Evolutionary conservation across 2,329 filamentous ascomycete species (phyloP).

Genomic region (Microcera coccophila): DNA sequence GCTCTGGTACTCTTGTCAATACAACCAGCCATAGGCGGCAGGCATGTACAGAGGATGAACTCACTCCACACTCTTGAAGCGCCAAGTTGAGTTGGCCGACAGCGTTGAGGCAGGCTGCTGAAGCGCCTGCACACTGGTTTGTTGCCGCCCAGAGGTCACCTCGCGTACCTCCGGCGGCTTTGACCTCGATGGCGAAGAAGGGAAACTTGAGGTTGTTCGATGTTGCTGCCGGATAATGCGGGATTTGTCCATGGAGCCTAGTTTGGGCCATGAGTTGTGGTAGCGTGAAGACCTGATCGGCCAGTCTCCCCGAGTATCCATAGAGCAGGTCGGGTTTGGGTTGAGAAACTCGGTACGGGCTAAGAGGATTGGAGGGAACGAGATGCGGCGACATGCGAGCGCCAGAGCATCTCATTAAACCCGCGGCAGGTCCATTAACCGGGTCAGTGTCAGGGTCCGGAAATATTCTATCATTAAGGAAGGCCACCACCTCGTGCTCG

Average conservation of each 20-base stretch:
- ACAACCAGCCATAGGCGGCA: no score
- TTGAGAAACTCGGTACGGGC: no score
- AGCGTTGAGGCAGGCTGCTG: constrained; percentile 31
- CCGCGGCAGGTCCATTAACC: no score
- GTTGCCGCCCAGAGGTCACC: constrained; percentile 31
- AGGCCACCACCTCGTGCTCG: constrained; percentile 2
- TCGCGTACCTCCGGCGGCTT: constrained; percentile 8
- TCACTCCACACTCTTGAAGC: background rate
- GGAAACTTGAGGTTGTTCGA: background rate
- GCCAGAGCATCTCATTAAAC: no score
- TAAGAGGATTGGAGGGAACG: no score
- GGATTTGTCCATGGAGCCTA: background rate
- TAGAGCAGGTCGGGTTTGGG: background rate
- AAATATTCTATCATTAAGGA: background rate
- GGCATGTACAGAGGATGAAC: no score
- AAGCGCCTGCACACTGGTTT: constrained; percentile 33
- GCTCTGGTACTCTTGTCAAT: no score
- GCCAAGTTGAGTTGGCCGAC: background rate
- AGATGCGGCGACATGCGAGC: no score
- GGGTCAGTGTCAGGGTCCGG: no score
- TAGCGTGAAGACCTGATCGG: background rate
- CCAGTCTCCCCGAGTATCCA: background rate
- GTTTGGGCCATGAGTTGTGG: background rate
- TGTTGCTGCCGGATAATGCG: background rate
- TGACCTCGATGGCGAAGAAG: constrained; percentile 11